phyloP scores from a whole-genome alignment of 1,139 yeast species.

The Yamadazyma epiphylla region DNA sequence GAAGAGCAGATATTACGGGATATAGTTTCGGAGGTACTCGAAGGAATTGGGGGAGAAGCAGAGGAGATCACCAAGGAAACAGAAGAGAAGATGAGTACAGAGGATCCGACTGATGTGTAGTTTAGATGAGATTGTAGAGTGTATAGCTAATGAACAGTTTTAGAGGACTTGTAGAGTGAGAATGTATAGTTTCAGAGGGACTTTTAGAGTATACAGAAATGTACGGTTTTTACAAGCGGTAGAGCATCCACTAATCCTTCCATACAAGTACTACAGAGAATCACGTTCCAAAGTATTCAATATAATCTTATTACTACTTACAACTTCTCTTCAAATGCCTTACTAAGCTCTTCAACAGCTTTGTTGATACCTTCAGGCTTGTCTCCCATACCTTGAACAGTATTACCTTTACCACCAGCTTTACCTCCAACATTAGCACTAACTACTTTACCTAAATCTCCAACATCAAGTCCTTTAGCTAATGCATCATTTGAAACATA shows the following conservation, averaged over 20 bases:
- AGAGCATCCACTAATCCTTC: not conserved
- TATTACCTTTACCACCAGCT: constrained; percentile 97
- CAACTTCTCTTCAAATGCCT: no score
- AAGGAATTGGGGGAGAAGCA: constrained; percentile 46
- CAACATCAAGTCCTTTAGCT: constrained; percentile 70
- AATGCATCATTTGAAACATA: constrained; percentile 73
- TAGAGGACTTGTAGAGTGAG: no score
- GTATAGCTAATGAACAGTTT: not conserved
- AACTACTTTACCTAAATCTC: constrained; percentile 70
- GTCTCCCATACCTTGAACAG: constrained; percentile 96
- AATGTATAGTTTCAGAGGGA: no score
- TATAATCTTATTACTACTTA: not conserved
- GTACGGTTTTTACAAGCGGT: no score
- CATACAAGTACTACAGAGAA: not conserved
- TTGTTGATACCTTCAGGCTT: constrained; percentile 63
- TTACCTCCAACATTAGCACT: constrained; percentile 84
- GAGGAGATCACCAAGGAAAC: constrained; percentile 50
- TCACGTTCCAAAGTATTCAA: not conserved
- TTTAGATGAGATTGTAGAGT: not conserved
- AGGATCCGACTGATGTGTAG: constrained; percentile 11
- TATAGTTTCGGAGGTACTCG: constrained; percentile 45
- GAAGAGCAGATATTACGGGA: constrained; percentile 31
- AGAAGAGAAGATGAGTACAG: constrained; percentile 37
- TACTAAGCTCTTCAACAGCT: constrained; percentile 68
- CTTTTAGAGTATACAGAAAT: no score